Evolutionary conservation across 306 rosid species (phyloP).

Genomic region (Pterocarpus santalinus): DNA sequence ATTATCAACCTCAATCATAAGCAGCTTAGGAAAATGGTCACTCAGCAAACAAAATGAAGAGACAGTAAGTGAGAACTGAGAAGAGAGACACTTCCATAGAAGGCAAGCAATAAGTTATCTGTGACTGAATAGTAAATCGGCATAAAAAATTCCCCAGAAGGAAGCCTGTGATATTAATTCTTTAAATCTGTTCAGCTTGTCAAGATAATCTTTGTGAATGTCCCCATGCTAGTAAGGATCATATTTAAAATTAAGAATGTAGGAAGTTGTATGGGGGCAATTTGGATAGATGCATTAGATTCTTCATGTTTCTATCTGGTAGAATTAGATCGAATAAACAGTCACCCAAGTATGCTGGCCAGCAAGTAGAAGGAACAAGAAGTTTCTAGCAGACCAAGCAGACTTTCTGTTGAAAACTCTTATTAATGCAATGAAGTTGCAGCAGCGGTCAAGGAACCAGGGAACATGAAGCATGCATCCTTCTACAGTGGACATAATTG

Average conservation of each 20-base stretch:
- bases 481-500: background rate
- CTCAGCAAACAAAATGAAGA: background rate
- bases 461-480: background rate
- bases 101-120: background rate
- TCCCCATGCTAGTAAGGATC: background rate
- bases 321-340: background rate
- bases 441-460: background rate
- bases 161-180: background rate
- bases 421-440: background rate
- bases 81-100: constrained; percentile 10
- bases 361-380: background rate
- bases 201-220: background rate
- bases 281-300: background rate
- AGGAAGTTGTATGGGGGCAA: background rate
- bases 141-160: background rate
- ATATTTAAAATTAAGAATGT: background rate
- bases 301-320: background rate
- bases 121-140: background rate
- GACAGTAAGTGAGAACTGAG: background rate
- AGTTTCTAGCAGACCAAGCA: constrained; percentile 25
- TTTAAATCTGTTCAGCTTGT: background rate
- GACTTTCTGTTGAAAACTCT: background rate
- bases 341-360: background rate
- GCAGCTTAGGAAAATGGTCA: constrained; percentile 34
- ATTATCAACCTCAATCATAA: constrained; percentile 23